Base-by-base conservation (phyloP, 495 filamentous ascomycete genomes). In the Penicillium maclennaniae region DNA sequence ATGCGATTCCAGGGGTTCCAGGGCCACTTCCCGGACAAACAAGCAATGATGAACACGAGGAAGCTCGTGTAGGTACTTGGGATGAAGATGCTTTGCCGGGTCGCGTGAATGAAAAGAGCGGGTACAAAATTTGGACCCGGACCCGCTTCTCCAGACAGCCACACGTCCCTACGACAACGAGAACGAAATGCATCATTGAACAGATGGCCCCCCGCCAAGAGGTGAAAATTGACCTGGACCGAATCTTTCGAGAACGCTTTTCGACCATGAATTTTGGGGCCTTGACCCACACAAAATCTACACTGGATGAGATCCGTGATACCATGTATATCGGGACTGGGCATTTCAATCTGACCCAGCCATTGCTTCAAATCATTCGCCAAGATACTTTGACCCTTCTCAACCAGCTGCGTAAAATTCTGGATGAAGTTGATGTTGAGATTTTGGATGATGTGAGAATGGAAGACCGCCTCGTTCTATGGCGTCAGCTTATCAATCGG, bases 361-460 rank as follows among this genome's bases (percentile, higher is more conserved):
- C 42, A 8, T 43, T 59, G 20, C 12, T 54, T 15, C 23, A 44
- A 16, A 54, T 59, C n/a, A 46, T 59, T 8, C 6, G 19, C 2
- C 56, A 37, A 12, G 56, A 59, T 10, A 59, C 51, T 0, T 34
- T 43, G 10, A 40, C 56, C 6, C 47, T 59, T 4, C 36, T 59
- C 8, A 34, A 51, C 5, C 51, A 54, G 15, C 20, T 59, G 17
- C 26, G 46, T 15, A 46, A 25, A 1, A 31, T 49, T 21, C 46
- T 53, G 14, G 56, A 59, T 36, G 56, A 59, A 36, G 27, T 59
- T 3, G 56, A 59, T 3, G 42, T 47, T 12, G 46, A 49, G 5
- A 42, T 59, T 23, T 6, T 54, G 7, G 47, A 59, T 20, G 56
- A 59, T n/a, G 42, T 15, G 31, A 49, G 34, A n/a, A 54, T 59